Evolutionary conservation across 164 flowering plant genomes (phyloP).

Genomic region (Tetrastigma voinierianum): DNA sequence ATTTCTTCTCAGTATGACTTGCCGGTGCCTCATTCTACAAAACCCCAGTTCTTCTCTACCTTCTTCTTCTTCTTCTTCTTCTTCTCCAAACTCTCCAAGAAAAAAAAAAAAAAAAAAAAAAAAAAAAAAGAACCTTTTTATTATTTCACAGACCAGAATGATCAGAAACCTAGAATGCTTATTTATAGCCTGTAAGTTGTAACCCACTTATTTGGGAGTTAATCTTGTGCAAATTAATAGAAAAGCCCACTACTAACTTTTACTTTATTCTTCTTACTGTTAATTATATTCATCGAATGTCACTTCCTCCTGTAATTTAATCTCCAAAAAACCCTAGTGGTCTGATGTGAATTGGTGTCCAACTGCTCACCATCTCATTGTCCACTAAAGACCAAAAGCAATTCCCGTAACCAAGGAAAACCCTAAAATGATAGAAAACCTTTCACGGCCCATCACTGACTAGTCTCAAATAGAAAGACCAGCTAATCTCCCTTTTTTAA

Average conservation of each 20-base stretch:
- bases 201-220: neutral
- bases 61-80: neutral
- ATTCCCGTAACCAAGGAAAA: constrained; percentile 15
- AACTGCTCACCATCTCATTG: constrained; percentile 33
- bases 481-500: constrained; percentile 31
- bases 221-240: neutral
- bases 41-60: constrained; percentile 8
- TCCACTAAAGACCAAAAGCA: constrained; percentile 7
- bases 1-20: constrained; percentile 41
- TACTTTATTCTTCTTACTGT: no score
- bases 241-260: neutral
- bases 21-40: constrained; percentile 55
- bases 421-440: constrained; percentile 32
- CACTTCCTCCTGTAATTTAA: neutral
- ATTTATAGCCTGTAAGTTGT: constrained; percentile 41
- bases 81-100: neutral
- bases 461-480: constrained; percentile 44
- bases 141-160: neutral
- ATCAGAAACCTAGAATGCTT: constrained; percentile 31
- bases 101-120: no score
- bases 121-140: no score
- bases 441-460: constrained; percentile 26
- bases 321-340: constrained; percentile 9
- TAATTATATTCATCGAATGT: neutral
- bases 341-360: constrained; percentile 42